Conservation (phyloP, 2,329 filamentous ascomycete species). For the Phaeophleospora eucalypticola region DNA sequence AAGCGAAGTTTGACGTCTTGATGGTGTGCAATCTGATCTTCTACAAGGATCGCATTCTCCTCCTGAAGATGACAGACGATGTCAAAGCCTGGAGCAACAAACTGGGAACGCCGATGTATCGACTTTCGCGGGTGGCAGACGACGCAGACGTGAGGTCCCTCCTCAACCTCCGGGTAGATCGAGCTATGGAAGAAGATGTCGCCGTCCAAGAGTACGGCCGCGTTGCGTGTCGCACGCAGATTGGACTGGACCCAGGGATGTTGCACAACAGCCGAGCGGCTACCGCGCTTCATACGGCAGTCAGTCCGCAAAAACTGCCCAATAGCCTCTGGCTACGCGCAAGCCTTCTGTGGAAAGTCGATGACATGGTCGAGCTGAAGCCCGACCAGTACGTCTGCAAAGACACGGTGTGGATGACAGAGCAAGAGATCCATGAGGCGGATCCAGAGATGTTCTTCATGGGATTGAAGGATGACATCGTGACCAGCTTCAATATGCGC, state of each 20-base stretch:
- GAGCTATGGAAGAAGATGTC: slow-evolving; percentile 11
- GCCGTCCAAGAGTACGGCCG: slow-evolving; percentile 14
- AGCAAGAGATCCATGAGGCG: slow-evolving; percentile 10
- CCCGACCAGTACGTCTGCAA: slow-evolving; percentile 8
- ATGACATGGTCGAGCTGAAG: slow-evolving; percentile 7
- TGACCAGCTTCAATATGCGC: slow-evolving; percentile 12
- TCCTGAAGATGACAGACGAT: slow-evolving; percentile 8
- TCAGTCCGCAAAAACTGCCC: slow-evolving; percentile 10
- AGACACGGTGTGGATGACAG: slow-evolving; percentile 12
- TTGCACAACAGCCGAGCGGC: slow-evolving; percentile 12
- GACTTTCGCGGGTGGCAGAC: slow-evolving; percentile 5
- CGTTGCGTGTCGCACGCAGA: slow-evolving; percentile 14
- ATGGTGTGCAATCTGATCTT: slow-evolving; percentile 17
- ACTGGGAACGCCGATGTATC: slow-evolving; percentile 12
- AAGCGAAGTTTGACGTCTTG: slow-evolving; percentile 12
- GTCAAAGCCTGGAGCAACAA: slow-evolving; percentile 12
- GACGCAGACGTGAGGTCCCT: slow-evolving; percentile 11
- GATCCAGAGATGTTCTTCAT: slow-evolving; percentile 11
- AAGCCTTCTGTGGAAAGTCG: slow-evolving; percentile 14
- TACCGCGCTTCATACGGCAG: slow-evolving; percentile 14
- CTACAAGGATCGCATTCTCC: slow-evolving; percentile 15
- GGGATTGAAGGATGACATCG: slow-evolving; percentile 13
- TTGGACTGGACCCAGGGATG: slow-evolving; percentile 15
- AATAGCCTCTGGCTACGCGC: slow-evolving; percentile 17
- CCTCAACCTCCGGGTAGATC: slow-evolving; percentile 12